These are phyloP conservation scores for Passiflora organensis DNA, from an alignment of 345 rosid genomes.

Conservation along the genomic window DNA sequence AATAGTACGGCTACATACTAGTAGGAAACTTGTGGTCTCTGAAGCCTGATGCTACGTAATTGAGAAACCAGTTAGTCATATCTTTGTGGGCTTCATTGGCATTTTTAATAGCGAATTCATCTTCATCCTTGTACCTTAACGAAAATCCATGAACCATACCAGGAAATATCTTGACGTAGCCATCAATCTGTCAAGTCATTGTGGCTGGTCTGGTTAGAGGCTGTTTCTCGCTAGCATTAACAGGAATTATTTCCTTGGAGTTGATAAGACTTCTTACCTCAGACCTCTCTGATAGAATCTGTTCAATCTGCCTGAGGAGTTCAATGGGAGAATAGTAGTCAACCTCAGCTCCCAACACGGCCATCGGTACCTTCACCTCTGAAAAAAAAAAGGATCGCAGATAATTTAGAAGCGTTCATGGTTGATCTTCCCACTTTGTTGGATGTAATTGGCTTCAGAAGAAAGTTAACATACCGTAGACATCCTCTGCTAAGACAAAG, in stretches of 20 bases:
- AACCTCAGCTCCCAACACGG: conserved; percentile 51
- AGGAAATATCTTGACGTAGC: conserved; percentile 54
- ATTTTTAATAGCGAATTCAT: conserved; percentile 36
- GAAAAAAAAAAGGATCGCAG: conserved; percentile 3
- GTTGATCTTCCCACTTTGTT: no score
- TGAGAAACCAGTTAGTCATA: no score
- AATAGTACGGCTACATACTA: no score
- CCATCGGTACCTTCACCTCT: conserved; percentile 47
- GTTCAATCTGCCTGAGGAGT: conserved; percentile 45
- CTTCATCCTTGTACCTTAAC: conserved; percentile 38
- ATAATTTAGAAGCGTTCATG: not conserved
- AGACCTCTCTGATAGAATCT: conserved; percentile 31
- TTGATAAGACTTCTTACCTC: conserved; percentile 28
- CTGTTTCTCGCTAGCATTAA: no score
- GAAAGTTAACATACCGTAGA: conserved; percentile 21
- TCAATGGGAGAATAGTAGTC: conserved; percentile 40
- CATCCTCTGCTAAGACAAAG: conserved; percentile 27
- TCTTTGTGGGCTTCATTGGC: conserved; percentile 62
- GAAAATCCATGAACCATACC: conserved; percentile 66
- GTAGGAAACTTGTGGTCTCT: no score
- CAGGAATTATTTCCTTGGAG: no score
- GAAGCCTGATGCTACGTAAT: no score
- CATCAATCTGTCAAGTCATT: conserved; percentile 14
- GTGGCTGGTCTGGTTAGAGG: no score
- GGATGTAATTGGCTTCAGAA: no score